A percentile compares a stretch with the other conserved stretches of the same genome.
These are phyloP conservation scores for Pestalotiopsis sp. DNA, from an alignment of 2,329 filamentous ascomycete genomes.

Conservation along the genomic window DNA sequence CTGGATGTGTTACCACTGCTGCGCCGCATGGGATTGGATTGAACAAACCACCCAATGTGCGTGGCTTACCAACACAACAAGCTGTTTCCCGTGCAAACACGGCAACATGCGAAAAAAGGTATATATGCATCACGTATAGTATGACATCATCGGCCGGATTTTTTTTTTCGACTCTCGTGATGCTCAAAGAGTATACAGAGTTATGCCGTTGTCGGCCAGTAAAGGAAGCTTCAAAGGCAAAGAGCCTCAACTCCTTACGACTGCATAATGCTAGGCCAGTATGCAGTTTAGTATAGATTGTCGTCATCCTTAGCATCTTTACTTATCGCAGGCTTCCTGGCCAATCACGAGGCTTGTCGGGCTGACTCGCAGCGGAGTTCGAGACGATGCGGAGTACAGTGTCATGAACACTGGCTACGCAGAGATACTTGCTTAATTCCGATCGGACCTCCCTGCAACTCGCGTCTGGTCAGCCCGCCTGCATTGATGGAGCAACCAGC, in stretches of 20 bases:
- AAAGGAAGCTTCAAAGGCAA: background rate
- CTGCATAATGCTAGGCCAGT: slow-evolving; percentile 1
- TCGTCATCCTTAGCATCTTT: slow-evolving; percentile 6
- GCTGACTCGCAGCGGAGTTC: background rate
- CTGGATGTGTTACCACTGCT: too few relatives aligned
- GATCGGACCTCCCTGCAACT: slow-evolving; percentile 28
- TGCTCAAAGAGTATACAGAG: background rate
- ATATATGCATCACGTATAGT: background rate
- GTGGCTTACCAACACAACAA: background rate
- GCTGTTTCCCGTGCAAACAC: background rate
- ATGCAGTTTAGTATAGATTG: slow-evolving; percentile 3
- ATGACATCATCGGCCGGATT: background rate
- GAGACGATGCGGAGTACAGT: slow-evolving; percentile 20
- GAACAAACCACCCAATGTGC: background rate
- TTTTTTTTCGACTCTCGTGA: background rate
- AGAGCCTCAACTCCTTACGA: background rate
- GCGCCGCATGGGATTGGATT: background rate
- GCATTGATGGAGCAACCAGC: slow-evolving; percentile 28
- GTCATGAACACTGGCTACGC: slow-evolving; percentile 25
- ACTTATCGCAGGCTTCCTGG: background rate
- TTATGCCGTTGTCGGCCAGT: slow-evolving; percentile 6
- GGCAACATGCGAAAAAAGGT: background rate
- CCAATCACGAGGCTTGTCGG: background rate
- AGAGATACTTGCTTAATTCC: slow-evolving; percentile 23
- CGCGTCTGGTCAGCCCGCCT: slow-evolving; percentile 29